Evolutionary conservation across 108 stramenopile genomes (phyloP), one percentile per base, ranked within the genome.

Genomic region (Stephanodiscus minutulus): DNA sequence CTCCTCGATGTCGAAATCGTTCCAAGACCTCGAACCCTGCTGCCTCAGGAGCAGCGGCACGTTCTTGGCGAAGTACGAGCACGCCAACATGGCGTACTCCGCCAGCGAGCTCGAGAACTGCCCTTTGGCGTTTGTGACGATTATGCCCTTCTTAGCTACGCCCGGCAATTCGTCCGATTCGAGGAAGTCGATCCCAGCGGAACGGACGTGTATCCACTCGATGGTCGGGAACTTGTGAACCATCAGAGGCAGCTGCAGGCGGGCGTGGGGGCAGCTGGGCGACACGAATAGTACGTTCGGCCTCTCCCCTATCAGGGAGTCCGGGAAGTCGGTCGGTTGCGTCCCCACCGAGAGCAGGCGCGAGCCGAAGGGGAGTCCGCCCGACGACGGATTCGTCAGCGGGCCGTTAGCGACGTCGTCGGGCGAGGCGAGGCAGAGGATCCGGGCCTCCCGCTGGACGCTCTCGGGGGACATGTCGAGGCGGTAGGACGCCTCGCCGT

Each of bases 61-160:
- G 72, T 95, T 86, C 76, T 96, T 96, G 50, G 92, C 91, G 70
- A 95, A 96, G 63, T 91, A 93, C 13, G 73, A 70, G 59, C 86
- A 87, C 7, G 92, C 91, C 69, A 89, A 76, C 72, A 95, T 69
- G 31, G 52, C 66, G 65, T 95, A 93, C 69, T 96, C 96, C 1
- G 91, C 91, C 7, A 94, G 66, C 15, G 87, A 73, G 5, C 75
- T 74, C 47, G 79, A 86, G 74, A 91, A 96, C 33, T 89, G 74
- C 15, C 95, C 88, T 66, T 86, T 87, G 55, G 86, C 88, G 64
- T 87, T 90, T 56, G 88, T 90, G 53, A 90, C 64, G 25, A 66
- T 28, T 1, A 87, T 67, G 1, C 54, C 46, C 31, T 28, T 55
- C 15, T 61, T 71, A 15, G 59, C 52, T 24, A 61, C 70, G 6